These are phyloP conservation scores for Pseudogymnoascus sp. DNA, from an alignment of 2,329 filamentous ascomycete genomes.

Conservation along the genomic window DNA sequence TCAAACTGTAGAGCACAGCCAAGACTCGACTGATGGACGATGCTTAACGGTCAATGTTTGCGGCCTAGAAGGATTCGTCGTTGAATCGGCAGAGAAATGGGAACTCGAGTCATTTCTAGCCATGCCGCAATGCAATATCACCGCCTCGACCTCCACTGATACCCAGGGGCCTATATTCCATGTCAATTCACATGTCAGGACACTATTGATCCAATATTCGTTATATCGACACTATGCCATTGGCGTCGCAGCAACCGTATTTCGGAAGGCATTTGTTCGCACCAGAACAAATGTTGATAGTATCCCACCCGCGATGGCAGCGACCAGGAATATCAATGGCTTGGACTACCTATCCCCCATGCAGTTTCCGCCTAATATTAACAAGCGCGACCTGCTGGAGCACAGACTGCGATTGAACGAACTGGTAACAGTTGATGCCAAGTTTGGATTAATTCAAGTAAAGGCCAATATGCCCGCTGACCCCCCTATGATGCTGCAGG, in stretches of 20 bases:
- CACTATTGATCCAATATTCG: conserved; percentile 79
- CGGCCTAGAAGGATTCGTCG: conserved; percentile 81
- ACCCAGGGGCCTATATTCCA: conserved; percentile 82
- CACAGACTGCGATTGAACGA: conserved; percentile 38
- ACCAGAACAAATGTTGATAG: conserved; percentile 38
- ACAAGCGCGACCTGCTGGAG: conserved; percentile 10
- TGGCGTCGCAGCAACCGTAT: conserved; percentile 68
- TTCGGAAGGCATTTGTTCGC: conserved; percentile 60
- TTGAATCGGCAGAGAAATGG: conserved; percentile 77
- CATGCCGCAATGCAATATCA: conserved; percentile 79
- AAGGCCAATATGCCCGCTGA: conserved; percentile 85
- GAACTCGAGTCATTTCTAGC: conserved; percentile 80
- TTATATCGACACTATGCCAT: conserved; percentile 88
- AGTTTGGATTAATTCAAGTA: conserved; percentile 71
- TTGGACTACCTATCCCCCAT: conserved; percentile 22
- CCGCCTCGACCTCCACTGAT: conserved; percentile 77
- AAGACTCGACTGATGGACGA: conserved; percentile 61
- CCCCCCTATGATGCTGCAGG: conserved; percentile 83
- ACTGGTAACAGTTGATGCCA: conserved; percentile 73
- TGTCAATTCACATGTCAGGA: conserved; percentile 71
- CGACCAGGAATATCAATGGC: conserved; percentile 11
- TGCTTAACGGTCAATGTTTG: conserved; percentile 72
- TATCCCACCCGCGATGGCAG: conserved; percentile 7
- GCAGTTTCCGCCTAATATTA: conserved; percentile 20
- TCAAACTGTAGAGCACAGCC: conserved; percentile 41